Evolutionary conservation across 106 monocot species (phyloP).

Genomic region (Acanthochlamys bracteata): DNA sequence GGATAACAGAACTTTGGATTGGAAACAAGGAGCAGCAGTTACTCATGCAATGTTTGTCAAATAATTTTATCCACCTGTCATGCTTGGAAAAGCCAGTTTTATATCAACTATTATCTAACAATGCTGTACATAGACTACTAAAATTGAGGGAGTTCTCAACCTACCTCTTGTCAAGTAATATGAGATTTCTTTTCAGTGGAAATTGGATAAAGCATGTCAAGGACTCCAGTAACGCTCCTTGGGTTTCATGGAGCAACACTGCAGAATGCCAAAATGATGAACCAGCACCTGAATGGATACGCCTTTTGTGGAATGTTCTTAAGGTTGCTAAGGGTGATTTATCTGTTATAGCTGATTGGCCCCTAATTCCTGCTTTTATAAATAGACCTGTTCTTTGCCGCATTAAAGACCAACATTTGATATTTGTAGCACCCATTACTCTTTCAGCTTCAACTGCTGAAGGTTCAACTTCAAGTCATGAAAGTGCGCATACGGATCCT

Average conservation of each 20-base stretch:
- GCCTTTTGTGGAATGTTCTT: constrained; percentile 75
- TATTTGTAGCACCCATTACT: constrained; percentile 62
- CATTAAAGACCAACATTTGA: constrained; percentile 38
- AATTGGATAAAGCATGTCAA: constrained; percentile 49
- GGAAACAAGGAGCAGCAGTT: constrained; percentile 75
- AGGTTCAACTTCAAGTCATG: constrained; percentile 8
- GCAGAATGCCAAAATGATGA: constrained; percentile 16
- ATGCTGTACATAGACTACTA: constrained; percentile 41
- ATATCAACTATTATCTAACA: constrained; percentile 27
- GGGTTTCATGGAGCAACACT: constrained; percentile 71
- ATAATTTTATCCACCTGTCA: constrained; percentile 65
- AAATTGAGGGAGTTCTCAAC: constrained; percentile 49
- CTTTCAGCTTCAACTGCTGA: constrained; percentile 16
- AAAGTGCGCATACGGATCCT: constrained; percentile 14
- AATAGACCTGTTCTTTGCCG: constrained; percentile 62
- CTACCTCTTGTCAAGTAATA: constrained; percentile 48
- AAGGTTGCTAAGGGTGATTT: constrained; percentile 52
- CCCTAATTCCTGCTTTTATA: constrained; percentile 80
- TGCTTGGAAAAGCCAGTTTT: constrained; percentile 63
- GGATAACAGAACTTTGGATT: constrained; percentile 74
- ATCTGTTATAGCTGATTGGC: constrained; percentile 79
- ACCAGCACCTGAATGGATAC: constrained; percentile 73
- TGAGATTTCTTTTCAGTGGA: constrained; percentile 57
- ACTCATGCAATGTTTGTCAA: constrained; percentile 56
- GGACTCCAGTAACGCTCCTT: constrained; percentile 35